Evolutionary conservation across 768 basidiomycete species (phyloP).

Genomic region (Leucocoprinus birnbaumii): DNA sequence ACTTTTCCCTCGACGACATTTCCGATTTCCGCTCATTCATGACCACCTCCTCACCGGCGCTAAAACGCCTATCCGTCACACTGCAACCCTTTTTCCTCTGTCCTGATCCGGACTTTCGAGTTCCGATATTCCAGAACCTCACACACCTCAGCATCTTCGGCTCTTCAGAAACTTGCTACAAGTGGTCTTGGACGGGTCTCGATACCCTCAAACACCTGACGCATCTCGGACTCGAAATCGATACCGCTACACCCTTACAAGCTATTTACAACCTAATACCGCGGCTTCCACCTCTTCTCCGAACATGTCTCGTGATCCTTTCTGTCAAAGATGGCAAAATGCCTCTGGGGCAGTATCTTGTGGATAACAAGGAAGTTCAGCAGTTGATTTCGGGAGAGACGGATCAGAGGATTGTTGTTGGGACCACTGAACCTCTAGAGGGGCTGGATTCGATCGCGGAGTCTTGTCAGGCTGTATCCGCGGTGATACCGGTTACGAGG

Average conservation of each 20-base stretch:
- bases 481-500: neutral
- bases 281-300: neutral
- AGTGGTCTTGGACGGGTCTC: conserved; percentile 3
- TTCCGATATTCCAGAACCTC: conserved; percentile 3
- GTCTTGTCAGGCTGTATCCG: neutral
- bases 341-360: neutral
- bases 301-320: conserved; percentile 1
- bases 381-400: conserved; percentile 2
- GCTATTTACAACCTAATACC: conserved; percentile 3
- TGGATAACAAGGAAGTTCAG: conserved; percentile 3
- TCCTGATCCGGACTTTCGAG: conserved; percentile 6
- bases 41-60: neutral
- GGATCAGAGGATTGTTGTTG: conserved; percentile 7
- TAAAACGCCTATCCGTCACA: conserved; percentile 3
- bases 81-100: conserved; percentile 4
- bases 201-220: conserved; percentile 2
- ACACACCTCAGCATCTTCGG: conserved; percentile 10
- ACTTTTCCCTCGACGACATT: conserved; percentile 6
- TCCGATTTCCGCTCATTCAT: conserved; percentile 2
- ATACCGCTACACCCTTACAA: conserved; percentile 3
- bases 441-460: neutral
- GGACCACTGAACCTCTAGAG: neutral
- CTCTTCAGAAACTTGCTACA: neutral
- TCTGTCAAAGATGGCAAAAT: neutral
- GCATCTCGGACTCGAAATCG: conserved; percentile 8